These are phyloP conservation scores for Lactifluus hygrophoroides DNA, from an alignment of 768 basidiomycete species.

Conservation along the genomic window DNA sequence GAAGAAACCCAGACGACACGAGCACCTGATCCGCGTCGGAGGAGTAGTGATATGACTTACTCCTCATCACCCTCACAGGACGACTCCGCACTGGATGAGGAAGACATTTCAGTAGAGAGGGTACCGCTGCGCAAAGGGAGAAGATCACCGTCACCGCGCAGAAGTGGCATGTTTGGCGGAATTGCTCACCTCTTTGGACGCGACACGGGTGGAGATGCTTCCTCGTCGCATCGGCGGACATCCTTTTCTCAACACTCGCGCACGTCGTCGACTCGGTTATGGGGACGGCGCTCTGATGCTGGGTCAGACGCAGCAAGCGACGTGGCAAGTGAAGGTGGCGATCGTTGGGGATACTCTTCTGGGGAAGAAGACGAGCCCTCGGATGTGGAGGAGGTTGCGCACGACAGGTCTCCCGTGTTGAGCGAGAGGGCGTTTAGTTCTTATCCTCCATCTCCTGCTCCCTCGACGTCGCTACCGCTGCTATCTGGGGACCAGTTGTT, in stretches of 20 bases:
- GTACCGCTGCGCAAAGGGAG: constrained; percentile 12
- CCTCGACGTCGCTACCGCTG: constrained; percentile 50
- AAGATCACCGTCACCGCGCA: constrained; percentile 24
- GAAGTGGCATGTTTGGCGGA: constrained; percentile 48
- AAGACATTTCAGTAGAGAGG: constrained; percentile 11
- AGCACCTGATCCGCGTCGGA: background rate
- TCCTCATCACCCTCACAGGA: constrained; percentile 6
- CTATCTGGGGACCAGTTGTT: constrained; percentile 72
- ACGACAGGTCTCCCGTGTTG: constrained; percentile 31
- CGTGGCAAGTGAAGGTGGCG: constrained; percentile 44
- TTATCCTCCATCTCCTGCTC: constrained; percentile 50
- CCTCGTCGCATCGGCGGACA: constrained; percentile 36
- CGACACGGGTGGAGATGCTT: constrained; percentile 26
- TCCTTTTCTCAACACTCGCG: constrained; percentile 55
- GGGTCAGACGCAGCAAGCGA: constrained; percentile 53
- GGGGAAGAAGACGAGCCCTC: constrained; percentile 63
- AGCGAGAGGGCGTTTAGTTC: constrained; percentile 68
- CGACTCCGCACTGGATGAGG: constrained; percentile 17
- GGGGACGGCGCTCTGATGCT: constrained; percentile 44
- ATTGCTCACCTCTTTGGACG: constrained; percentile 57
- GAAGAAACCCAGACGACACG: constrained; percentile 21
- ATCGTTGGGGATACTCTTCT: constrained; percentile 92
- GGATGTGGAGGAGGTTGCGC: constrained; percentile 30
- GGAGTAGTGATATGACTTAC: constrained; percentile 6
- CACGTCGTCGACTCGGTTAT: constrained; percentile 40